phyloP scores from a whole-genome alignment of 2,329 filamentous ascomycete species.

The Aureobasidium melanogenum region DNA sequence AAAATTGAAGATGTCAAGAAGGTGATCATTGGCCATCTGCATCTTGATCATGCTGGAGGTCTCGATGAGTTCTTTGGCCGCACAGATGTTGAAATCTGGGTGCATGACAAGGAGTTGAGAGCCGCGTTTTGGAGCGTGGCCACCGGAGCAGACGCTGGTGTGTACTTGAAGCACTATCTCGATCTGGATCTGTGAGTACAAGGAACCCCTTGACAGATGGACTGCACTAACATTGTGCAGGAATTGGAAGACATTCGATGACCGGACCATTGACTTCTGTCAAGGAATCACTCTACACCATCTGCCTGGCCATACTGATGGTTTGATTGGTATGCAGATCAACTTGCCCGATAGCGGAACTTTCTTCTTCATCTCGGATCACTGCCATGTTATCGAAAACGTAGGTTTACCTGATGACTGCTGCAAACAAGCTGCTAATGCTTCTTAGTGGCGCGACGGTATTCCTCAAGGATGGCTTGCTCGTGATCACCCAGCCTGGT shows the following conservation, averaged over 20 bases:
- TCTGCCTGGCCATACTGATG: conserved; percentile 28
- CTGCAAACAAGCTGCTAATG: conserved; percentile 2
- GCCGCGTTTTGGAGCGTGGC: conserved; percentile 27
- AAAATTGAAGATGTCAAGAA: conserved; percentile 28
- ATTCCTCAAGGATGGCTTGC: conserved; percentile 30
- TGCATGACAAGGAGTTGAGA: conserved; percentile 25
- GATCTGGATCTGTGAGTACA: conserved; percentile 23
- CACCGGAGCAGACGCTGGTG: conserved; percentile 27
- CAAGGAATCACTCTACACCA: conserved; percentile 30
- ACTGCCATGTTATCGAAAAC: conserved; percentile 30
- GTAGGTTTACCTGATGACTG: conserved; percentile 14
- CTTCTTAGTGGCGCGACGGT: conserved; percentile 25
- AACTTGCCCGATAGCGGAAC: conserved; percentile 27
- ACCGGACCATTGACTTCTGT: conserved; percentile 26
- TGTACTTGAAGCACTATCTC: conserved; percentile 28
- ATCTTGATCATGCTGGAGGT: conserved; percentile 28
- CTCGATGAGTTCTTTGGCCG: conserved; percentile 26
- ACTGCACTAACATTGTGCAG: conserved; percentile 12
- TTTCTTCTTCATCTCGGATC: conserved; percentile 27
- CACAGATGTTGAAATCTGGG: conserved; percentile 28
- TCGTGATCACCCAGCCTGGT: conserved; percentile 28
- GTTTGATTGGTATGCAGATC: conserved; percentile 28
- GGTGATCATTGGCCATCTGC: conserved; percentile 29
- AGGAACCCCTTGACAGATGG: too few species aligned
- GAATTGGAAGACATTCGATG: conserved; percentile 30